Evolutionary conservation across 2,329 filamentous ascomycete genomes (phyloP), one percentile per base, ranked within the genome.

Genomic region (Cyanodermella asteris): DNA sequence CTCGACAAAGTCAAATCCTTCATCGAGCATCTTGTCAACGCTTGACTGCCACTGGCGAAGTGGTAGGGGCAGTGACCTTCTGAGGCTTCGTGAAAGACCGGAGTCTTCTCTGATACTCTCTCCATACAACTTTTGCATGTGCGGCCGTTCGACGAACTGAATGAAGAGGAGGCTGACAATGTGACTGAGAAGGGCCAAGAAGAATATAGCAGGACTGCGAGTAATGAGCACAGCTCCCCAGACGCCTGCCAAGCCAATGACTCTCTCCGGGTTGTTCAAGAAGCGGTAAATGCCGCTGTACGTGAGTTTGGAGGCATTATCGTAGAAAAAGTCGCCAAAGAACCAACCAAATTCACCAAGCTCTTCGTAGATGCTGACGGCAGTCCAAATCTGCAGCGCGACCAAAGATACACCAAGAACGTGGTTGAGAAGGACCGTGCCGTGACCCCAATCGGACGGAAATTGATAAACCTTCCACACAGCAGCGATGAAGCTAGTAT

Each of bases 271-370:
- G 42, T 94, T 97, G 54, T 97, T 97, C 36, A 97, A 59, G 51
- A 91, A 97, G 23, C 87, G 80, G 48, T 97, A 97, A 40, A 97
- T 97, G 33, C 84, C 90, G 37, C 75, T 81, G 50, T 97, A 97
- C 1, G 78, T 94, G 32, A 94, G 60, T 50, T 87, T 91, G 8
- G 73, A 72, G 7, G 72, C 67, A 22, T 78, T 73, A 32, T 93
- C 80, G 44, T 87, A 93, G 59, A 97, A 94, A 56, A 94, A 97
- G 45, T 97, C 87, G 11, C 87, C 87, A 42, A 82, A 94, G 57
- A 94, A 94, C 84, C 84, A 97, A 38, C 87, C 87, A 41, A 94
- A 97, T 43, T 97, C 87, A 28, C 87, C 87, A 0, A 97, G 66
- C 2, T 80, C 90, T 25, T 93, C 81, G 46, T 94, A 91, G 36